Conservation (phyloP, 768 basidiomycete species). For the Mycena vitilis region DNA sequence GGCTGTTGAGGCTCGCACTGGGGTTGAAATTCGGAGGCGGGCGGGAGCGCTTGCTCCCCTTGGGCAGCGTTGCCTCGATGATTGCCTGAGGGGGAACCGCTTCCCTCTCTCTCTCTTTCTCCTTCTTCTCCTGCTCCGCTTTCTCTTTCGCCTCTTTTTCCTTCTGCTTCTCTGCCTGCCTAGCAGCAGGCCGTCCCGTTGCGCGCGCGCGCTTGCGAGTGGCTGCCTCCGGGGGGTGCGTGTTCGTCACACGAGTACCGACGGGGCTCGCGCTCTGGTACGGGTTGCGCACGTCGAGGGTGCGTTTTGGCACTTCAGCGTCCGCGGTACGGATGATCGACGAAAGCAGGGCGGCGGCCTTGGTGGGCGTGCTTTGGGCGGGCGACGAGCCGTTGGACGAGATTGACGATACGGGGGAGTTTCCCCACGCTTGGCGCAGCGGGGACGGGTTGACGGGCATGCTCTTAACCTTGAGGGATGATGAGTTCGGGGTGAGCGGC, state of each 20-base stretch:
- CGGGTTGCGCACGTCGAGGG: conserved; percentile 78
- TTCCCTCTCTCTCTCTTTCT: conserved; percentile 40
- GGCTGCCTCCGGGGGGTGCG: conserved; percentile 55
- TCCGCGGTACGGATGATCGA: conserved; percentile 79
- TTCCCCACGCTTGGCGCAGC: conserved; percentile 77
- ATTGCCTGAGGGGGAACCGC: conserved; percentile 70
- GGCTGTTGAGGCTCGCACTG: conserved; percentile 32
- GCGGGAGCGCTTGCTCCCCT: conserved; percentile 82
- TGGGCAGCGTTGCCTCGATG: conserved; percentile 83
- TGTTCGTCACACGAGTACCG: conserved; percentile 45
- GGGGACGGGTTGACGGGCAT: conserved; percentile 79
- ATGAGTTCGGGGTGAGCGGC: conserved; percentile 21
- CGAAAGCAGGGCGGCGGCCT: conserved; percentile 76
- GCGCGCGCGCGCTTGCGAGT: conserved; percentile 57
- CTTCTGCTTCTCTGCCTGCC: conserved; percentile 42
- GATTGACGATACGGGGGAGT: conserved; percentile 54
- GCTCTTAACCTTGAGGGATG: conserved; percentile 45
- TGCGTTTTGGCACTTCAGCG: conserved; percentile 58
- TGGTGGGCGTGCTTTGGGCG: conserved; percentile 62
- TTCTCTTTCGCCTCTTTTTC: conserved; percentile 36
- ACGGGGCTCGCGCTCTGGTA: conserved; percentile 82
- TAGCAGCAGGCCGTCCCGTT: conserved; percentile 52
- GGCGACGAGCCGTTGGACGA: conserved; percentile 47
- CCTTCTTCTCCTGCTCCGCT: conserved; percentile 42
- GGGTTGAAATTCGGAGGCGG: conserved; percentile 68